A percentile compares a stretch with the other conserved stretches of the same genome.
These are phyloP conservation scores for Pichia paraexigua DNA, from an alignment of 805 yeast genomes.

Conservation along the genomic window DNA sequence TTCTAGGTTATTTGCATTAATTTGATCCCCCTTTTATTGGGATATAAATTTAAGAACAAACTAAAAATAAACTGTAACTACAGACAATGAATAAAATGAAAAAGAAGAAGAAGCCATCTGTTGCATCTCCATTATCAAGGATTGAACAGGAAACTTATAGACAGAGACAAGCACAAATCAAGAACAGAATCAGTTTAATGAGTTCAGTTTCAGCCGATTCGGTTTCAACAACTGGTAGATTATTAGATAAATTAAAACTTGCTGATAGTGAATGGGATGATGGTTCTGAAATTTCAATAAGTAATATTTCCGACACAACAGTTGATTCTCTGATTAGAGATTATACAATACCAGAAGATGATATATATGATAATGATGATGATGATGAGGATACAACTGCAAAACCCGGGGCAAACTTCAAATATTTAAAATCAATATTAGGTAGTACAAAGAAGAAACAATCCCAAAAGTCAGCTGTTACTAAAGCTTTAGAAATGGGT, in stretches of 20 bases:
- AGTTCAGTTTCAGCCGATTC: constrained; percentile 5
- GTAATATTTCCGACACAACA: constrained; percentile 1
- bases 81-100: neutral
- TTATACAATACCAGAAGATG: neutral
- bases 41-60: neutral
- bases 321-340: neutral
- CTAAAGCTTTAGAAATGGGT: constrained; percentile 20
- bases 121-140: constrained; percentile 8
- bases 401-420: constrained; percentile 24
- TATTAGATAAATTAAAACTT: constrained; percentile 26
- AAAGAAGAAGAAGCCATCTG: neutral
- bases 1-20: neutral
- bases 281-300: constrained; percentile 1
- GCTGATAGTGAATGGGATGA: constrained; percentile 26
- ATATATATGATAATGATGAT: neutral
- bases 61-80: neutral
- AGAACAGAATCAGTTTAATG: neutral
- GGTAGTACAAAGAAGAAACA: constrained; percentile 10
- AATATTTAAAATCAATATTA: constrained; percentile 24
- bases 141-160: neutral
- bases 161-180: neutral
- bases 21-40: neutral
- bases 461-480: constrained; percentile 14
- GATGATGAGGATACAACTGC: neutral
- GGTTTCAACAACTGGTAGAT: constrained; percentile 24